Evolutionary conservation across 208 protist genomes (phyloP), one percentile per base, ranked within the genome.

Genomic region (Plasmodiophora brassicae): DNA sequence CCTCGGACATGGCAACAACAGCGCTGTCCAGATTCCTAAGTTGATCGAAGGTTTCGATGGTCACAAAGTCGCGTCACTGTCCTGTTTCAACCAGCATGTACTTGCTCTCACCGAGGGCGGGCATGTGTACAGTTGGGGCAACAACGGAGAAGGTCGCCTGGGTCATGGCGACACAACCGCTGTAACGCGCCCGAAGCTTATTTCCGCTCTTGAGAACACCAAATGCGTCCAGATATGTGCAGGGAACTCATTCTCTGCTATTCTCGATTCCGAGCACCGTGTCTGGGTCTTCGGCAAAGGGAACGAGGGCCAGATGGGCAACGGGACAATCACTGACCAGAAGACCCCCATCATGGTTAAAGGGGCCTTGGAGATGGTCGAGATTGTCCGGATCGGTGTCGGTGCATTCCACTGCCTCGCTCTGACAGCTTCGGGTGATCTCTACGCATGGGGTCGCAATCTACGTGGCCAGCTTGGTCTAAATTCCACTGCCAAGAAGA

Each of bases 281-380:
- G 85, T 88, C 1, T 88, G 85, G 85, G 60, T 54, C 32, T 88
- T 54, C 54, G 85, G 85, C 1, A 46, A 60, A 38, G 85, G 85
- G 28, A 88, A 84, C 46, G 50, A 88, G 39, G 85, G 85, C 20
- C 85, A 88, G 85, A 54, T 88, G 46, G 85, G 85, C 25, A 88
- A 88, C 54, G 46, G 46, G 28, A 44, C 65, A 36, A 83, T 78
- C 39, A 43, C 85, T n/a, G 53, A 54, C 20, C 50, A 85, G 46
- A 84, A 57, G 46, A 8, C 46, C 10, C 85, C 85, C 36, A 44
- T 71, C 14, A 53, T 57, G 54, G 85, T 57, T 22, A 71, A 88
- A 84, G 46, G 35, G 5, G 25, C 41, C 32, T 43, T 44, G 46
- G 85, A 88, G 46, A 8, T 88, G 8, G 35, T 32, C 32, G 50